A percentile compares a stretch with the other conserved stretches of the same genome.
Evolutionary conservation across 495 filamentous ascomycete genomes (phyloP).

Genomic region (Aspergillus carlsbadensis): DNA sequence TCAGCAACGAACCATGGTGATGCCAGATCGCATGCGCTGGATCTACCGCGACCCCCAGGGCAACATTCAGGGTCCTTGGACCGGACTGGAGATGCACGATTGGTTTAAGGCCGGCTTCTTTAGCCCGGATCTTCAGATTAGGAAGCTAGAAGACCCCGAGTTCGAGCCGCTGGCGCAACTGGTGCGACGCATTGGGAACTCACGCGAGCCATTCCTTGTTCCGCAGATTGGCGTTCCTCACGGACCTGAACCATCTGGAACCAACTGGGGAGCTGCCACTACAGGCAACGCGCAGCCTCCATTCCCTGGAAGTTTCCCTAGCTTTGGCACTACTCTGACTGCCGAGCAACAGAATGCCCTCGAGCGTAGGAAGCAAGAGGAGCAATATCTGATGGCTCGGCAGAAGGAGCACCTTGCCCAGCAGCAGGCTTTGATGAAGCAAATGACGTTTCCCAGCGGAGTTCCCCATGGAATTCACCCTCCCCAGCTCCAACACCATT

Average conservation of each 20-base stretch:
- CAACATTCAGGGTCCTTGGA: slow-evolving; percentile 89
- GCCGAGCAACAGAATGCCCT: slow-evolving; percentile 97
- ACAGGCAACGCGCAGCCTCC: slow-evolving; percentile 78
- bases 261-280: slow-evolving; percentile 38
- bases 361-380: slow-evolving; percentile 94
- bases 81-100: slow-evolving; percentile 97
- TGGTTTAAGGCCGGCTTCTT: slow-evolving; percentile 99
- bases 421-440: slow-evolving; percentile 76
- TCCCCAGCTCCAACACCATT: slow-evolving; percentile 80
- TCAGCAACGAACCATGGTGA: slow-evolving; percentile 91
- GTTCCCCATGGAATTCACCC: slow-evolving; percentile 47
- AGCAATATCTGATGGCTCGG: slow-evolving; percentile 92
- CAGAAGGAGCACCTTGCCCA: slow-evolving; percentile 92
- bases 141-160: slow-evolving; percentile 86
- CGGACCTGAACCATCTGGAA: slow-evolving; percentile 57
- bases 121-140: slow-evolving; percentile 87
- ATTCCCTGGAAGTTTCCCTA: slow-evolving; percentile 93
- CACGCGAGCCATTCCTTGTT: slow-evolving; percentile 93
- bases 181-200: slow-evolving; percentile 95
- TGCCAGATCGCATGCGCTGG: slow-evolving; percentile 99
- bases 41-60: slow-evolving; percentile 95
- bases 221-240: slow-evolving; percentile 94
- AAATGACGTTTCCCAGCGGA: slow-evolving; percentile 63
- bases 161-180: slow-evolving; percentile 96
- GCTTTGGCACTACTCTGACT: slow-evolving; percentile 95